A percentile compares a stretch with the other conserved stretches of the same genome.
phyloP scores from a whole-genome alignment of 306 rosid genomes.

The Corylus avellana region DNA sequence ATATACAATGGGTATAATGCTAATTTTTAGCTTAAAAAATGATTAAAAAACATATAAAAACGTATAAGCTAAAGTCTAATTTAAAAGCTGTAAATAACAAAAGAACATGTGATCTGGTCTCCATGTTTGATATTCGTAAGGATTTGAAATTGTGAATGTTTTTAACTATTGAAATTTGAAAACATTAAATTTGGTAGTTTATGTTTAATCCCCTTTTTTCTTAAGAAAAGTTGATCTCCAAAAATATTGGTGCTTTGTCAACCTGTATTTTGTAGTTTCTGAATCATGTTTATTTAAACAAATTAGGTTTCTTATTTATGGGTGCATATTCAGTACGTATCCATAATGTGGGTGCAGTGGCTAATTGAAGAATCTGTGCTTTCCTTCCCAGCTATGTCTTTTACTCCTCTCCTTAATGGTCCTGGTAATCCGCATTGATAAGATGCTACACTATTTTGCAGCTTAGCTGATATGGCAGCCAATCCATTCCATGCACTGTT shows the following conservation, averaged over 20 bases:
- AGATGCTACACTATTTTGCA: conserved; percentile 36
- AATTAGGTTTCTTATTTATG: neutral
- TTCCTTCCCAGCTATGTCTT: conserved; percentile 8
- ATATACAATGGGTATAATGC: neutral
- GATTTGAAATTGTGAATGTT: neutral
- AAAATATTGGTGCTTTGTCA: neutral
- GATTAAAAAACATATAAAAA: neutral
- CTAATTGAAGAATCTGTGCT: neutral
- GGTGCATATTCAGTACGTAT: neutral
- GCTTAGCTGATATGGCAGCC: conserved; percentile 98
- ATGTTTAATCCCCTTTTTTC: neutral
- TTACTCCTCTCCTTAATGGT: neutral
- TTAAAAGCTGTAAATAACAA: neutral
- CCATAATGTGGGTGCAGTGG: neutral
- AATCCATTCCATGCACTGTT: conserved; percentile 92
- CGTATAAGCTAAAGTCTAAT: neutral
- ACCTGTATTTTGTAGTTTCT: neutral
- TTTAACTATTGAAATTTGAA: neutral
- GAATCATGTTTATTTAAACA: neutral
- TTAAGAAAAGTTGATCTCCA: neutral
- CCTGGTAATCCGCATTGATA: conserved; percentile 6
- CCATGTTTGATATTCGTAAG: neutral
- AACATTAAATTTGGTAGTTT: neutral
- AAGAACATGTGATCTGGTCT: neutral
- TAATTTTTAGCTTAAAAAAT: neutral